Conservation (phyloP, 2,329 filamentous ascomycete species). For the Fusarium graminum region DNA sequence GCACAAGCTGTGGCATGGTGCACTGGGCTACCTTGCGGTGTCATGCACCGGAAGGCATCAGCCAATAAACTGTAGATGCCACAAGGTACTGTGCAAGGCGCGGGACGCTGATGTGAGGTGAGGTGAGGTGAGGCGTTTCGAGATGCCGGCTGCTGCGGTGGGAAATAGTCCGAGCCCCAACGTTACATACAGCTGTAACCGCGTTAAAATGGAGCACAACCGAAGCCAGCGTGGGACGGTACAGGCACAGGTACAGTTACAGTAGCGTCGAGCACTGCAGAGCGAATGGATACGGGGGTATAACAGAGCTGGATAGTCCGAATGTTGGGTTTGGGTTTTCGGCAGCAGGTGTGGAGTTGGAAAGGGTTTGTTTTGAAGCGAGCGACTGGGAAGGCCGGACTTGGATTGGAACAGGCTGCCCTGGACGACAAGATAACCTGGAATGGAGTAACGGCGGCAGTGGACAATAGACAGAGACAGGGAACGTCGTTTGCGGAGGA, state of each 20-base stretch:
- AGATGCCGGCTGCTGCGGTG: slow-evolving; percentile 49
- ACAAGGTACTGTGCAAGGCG: slow-evolving; percentile 22
- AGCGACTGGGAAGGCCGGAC: slow-evolving; percentile 33
- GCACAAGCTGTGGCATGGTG: slow-evolving; percentile 67
- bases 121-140: slow-evolving; percentile 50
- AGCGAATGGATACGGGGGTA: slow-evolving; percentile 22
- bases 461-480: neutral
- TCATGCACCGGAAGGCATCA: slow-evolving; percentile 49
- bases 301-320: slow-evolving; percentile 17
- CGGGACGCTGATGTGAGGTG: slow-evolving; percentile 40
- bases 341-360: slow-evolving; percentile 31
- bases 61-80: slow-evolving; percentile 44
- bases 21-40: slow-evolving; percentile 52
- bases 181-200: slow-evolving; percentile 47
- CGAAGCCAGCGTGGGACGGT: slow-evolving; percentile 25
- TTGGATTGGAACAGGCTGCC: slow-evolving; percentile 26
- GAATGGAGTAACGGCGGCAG: slow-evolving; percentile 12
- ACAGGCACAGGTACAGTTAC: neutral
- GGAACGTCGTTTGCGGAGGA: slow-evolving; percentile 38
- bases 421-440: slow-evolving; percentile 32
- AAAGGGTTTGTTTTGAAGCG: slow-evolving; percentile 27
- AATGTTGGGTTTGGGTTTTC: slow-evolving; percentile 17
- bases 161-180: slow-evolving; percentile 44
- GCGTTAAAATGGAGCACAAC: slow-evolving; percentile 34
- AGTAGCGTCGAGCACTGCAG: slow-evolving; percentile 17